Conservation (phyloP, 495 filamentous ascomycete genomes). For the Oidiodendron maius region DNA sequence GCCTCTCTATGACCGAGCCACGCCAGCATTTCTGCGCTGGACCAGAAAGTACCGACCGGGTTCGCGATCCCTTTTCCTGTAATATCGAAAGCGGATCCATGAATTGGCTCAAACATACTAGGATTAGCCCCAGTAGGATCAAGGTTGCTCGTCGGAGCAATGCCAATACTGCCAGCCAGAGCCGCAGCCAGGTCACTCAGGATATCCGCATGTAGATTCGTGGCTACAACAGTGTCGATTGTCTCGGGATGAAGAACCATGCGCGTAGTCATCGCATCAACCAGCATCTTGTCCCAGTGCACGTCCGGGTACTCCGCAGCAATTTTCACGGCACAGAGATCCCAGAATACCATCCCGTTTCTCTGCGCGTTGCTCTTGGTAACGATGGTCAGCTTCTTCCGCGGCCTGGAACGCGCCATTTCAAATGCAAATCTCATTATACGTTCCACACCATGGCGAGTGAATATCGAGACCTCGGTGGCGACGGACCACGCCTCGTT, state of each 20-base stretch:
- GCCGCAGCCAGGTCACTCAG: slow-evolving; percentile 68
- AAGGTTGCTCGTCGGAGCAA: slow-evolving; percentile 71
- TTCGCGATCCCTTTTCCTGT: slow-evolving; percentile 68
- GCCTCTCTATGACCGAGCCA: slow-evolving; percentile 57
- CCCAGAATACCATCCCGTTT: slow-evolving; percentile 54
- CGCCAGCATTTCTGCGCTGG: slow-evolving; percentile 59
- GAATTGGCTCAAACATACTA: slow-evolving; percentile 87
- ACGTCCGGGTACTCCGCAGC: slow-evolving; percentile 43
- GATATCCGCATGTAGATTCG: slow-evolving; percentile 53
- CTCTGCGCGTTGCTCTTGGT: slow-evolving; percentile 55
- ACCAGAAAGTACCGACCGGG: slow-evolving; percentile 67
- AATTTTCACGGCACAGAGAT: slow-evolving; percentile 42
- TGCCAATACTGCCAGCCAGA: slow-evolving; percentile 76
- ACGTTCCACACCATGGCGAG: slow-evolving; percentile 44
- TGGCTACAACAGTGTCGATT: slow-evolving; percentile 52
- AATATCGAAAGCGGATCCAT: slow-evolving; percentile 67
- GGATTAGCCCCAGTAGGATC: slow-evolving; percentile 56
- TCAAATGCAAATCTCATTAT: slow-evolving; percentile 54
- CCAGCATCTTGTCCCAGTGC: slow-evolving; percentile 50
- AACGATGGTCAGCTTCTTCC: slow-evolving; percentile 49
- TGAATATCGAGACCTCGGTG: slow-evolving; percentile 51
- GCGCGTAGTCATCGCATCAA: slow-evolving; percentile 53
- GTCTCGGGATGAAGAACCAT: slow-evolving; percentile 50
- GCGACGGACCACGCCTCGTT: slow-evolving; percentile 46
- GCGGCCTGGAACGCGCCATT: slow-evolving; percentile 37